These are phyloP conservation scores for Diaporthe velutina DNA, from an alignment of 2,329 filamentous ascomycete species.

Conservation along the genomic window DNA sequence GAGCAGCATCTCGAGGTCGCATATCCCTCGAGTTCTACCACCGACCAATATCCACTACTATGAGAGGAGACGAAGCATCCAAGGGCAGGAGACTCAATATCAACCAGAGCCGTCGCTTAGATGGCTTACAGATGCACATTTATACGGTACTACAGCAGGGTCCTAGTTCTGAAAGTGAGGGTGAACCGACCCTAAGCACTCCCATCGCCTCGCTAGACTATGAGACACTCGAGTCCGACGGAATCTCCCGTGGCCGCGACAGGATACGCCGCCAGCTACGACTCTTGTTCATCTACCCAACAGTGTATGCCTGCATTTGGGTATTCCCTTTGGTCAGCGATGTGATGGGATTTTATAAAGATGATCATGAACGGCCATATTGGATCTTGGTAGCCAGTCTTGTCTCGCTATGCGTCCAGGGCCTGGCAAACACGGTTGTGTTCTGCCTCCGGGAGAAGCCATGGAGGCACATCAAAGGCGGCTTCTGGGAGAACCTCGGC, in stretches of 20 bases:
- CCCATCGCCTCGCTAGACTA: constrained; percentile 23
- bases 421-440: constrained; percentile 75
- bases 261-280: constrained; percentile 77
- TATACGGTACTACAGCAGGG: constrained; percentile 42
- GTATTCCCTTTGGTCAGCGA: constrained; percentile 77
- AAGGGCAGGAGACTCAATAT: background rate
- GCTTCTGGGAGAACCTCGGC: constrained; percentile 49
- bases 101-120: background rate
- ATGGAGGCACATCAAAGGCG: constrained; percentile 68
- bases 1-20: background rate
- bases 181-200: background rate
- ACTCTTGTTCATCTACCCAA: constrained; percentile 81
- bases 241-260: constrained; percentile 57
- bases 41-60: background rate
- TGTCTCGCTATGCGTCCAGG: constrained; percentile 74
- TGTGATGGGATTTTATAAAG: constrained; percentile 47
- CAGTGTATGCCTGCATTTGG: constrained; percentile 81
- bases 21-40: constrained; percentile 5
- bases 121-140: constrained; percentile 40
- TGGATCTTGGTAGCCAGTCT: constrained; percentile 67
- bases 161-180: constrained; percentile 7
- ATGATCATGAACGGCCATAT: constrained; percentile 55
- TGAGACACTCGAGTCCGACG: constrained; percentile 31
- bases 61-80: background rate
- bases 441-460: constrained; percentile 80